Conservation (phyloP, 2,329 filamentous ascomycete species). For the Karstenula rhodostoma region DNA sequence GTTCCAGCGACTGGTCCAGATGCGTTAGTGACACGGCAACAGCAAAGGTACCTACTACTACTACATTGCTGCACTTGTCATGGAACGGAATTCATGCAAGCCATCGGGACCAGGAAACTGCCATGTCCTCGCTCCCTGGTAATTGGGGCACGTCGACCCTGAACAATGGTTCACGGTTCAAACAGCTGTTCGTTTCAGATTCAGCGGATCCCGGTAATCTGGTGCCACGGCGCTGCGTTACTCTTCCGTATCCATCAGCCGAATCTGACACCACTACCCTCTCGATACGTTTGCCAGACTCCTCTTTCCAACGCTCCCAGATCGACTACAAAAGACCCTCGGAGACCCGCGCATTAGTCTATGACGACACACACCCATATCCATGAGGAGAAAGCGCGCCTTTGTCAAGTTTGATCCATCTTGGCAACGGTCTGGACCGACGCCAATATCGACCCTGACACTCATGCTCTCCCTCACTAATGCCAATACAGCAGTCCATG, state of each 20-base stretch:
- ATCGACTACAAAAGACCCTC: background rate
- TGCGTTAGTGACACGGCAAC: too few species aligned
- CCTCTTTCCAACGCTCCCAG: background rate
- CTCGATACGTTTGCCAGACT: background rate
- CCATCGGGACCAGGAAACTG: background rate
- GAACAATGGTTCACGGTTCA: background rate
- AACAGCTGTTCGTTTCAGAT: background rate
- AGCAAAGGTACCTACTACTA: too few species aligned
- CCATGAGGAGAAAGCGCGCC: background rate
- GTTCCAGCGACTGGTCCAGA: background rate
- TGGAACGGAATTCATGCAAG: too few species aligned
- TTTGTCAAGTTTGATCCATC: background rate
- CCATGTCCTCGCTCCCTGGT: background rate
- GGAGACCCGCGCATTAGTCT: constrained; percentile 2
- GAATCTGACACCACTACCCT: background rate
- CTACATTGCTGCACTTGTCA: too few species aligned
- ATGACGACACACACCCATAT: constrained; percentile 8
- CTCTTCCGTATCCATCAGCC: background rate
- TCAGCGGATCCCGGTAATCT: background rate
- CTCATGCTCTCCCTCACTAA: background rate
- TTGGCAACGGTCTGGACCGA: constrained; percentile 21
- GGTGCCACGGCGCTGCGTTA: background rate
- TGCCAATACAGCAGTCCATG: background rate
- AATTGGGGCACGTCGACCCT: background rate
- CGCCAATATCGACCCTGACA: constrained; percentile 3